Conservation (phyloP, 768 basidiomycete species). For the Lactarius deliciosus region DNA sequence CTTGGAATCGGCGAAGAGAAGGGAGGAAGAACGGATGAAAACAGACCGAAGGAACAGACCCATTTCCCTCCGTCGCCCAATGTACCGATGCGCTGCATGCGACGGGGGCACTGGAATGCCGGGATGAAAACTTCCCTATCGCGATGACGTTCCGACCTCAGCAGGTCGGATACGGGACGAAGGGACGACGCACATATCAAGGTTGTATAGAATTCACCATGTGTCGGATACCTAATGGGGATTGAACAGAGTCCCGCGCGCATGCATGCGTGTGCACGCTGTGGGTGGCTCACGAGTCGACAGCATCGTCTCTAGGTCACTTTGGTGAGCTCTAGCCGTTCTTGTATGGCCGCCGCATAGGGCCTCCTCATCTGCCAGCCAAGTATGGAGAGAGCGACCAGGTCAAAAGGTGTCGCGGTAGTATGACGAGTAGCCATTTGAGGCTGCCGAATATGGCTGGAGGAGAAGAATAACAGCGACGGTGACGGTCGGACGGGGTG, state of each 20-base stretch:
- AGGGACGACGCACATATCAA: neutral
- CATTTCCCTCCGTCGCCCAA: slow-evolving; percentile 58
- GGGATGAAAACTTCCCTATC: slow-evolving; percentile 52
- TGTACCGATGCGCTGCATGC: slow-evolving; percentile 40
- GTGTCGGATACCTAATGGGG: slow-evolving; percentile 6
- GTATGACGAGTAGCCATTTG: neutral
- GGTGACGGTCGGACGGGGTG: too few relatives aligned
- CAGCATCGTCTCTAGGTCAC: neutral
- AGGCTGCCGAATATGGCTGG: neutral
- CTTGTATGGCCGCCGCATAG: neutral
- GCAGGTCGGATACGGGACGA: neutral
- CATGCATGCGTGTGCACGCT: neutral
- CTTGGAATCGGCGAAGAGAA: neutral
- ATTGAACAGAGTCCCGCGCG: neutral
- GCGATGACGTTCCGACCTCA: neutral
- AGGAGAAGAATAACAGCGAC: too few relatives aligned
- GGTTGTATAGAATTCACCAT: neutral
- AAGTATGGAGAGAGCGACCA: neutral
- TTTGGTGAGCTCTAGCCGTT: slow-evolving; percentile 16
- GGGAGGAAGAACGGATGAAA: neutral
- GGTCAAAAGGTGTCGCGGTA: slow-evolving; percentile 7
- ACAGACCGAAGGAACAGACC: slow-evolving; percentile 50
- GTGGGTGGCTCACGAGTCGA: slow-evolving; percentile 11
- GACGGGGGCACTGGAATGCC: slow-evolving; percentile 50
- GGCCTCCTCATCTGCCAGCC: slow-evolving; percentile 18